Base-by-base conservation (phyloP, 768 basidiomycete species). In the Mrakia blollopis region DNA sequence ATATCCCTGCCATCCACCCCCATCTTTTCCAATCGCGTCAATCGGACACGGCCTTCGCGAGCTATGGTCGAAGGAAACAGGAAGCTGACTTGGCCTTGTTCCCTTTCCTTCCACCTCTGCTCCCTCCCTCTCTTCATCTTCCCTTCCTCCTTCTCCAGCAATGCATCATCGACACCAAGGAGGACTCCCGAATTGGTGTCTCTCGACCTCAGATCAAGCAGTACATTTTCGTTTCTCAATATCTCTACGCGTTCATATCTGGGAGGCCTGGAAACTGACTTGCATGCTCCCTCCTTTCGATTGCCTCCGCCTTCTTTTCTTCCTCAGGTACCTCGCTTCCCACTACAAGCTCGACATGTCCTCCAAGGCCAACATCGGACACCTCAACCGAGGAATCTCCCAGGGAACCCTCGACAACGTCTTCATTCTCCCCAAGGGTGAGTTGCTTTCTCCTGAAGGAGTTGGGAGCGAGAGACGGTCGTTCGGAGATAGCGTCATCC, bases 381-480 rank as follows among this genome's bases (percentile, higher is more conserved):
- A 92, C 85, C 88, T 98, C 80, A 88, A 90, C 78, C 89, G 87
- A 80, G 93, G 94, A 74, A 90, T 98, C 82, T 85, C 88, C 73
- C 85, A 87, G n/a, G 94, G 95, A 74, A 89, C 88, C 50, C 91
- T 94, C 82, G 92, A 91, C 83, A 89, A 89, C 73, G 85, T 90
- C 79, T 95, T 98, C 83, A 85, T 89, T 37, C 87, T 96, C 52
- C 95, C 94, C 80, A 96, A 95, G 87, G 95, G 94, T 78, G 90
- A 82, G 80, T 79, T 79, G 30, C 30, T 57, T 32, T 57, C 35
- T 54, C 18, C 23, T 16, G 11, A 54, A 50, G 30, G 71, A 54
- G 32, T 23, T 54, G 21, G 13, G 44, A 23, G 28, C 11, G 69
- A 28, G 47, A 16, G 28, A 44, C 32, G 14, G 35, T 21, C 44